Percentiles rank a stretch among this genome's conserved stretches.
Conservation (phyloP, 148 eudicot species). For the Rhododendron williamsianum region DNA sequence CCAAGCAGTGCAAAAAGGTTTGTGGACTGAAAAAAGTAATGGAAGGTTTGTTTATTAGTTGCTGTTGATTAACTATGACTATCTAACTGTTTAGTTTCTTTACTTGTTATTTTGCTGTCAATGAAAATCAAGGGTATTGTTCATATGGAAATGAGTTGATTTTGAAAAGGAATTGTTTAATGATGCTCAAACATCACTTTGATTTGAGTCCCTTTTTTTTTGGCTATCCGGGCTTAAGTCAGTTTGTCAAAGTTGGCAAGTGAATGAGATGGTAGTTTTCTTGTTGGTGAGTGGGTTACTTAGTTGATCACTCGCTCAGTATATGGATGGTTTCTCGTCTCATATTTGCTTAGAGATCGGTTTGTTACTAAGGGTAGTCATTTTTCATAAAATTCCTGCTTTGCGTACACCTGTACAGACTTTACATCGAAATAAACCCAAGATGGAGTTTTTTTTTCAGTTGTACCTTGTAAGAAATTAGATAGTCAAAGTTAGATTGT, state of each 20-base stretch:
- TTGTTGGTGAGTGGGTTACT: not conserved
- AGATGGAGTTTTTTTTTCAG: not conserved
- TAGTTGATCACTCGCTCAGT: not conserved
- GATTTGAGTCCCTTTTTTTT: not conserved
- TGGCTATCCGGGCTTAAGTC: not conserved
- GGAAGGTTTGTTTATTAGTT: not conserved
- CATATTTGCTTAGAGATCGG: not conserved
- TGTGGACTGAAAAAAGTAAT: conserved; percentile 7
- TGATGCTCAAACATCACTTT: not conserved
- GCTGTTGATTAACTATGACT: not conserved
- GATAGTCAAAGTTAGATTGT: not conserved
- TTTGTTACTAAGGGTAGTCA: not conserved
- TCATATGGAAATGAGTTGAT: not conserved
- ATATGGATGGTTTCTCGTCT: not conserved
- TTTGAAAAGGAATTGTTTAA: not conserved
- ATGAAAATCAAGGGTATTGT: not conserved
- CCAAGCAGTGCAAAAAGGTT: conserved; percentile 81
- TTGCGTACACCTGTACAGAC: not conserved
- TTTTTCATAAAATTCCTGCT: not conserved
- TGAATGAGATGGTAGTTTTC: not conserved
- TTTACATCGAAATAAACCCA: not conserved
- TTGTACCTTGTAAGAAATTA: not conserved
- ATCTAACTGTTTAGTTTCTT: not conserved
- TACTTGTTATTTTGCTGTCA: not conserved
- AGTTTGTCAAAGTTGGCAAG: not conserved